Base-by-base conservation (phyloP, 768 basidiomycete genomes). In the Termitomyces sp. region DNA sequence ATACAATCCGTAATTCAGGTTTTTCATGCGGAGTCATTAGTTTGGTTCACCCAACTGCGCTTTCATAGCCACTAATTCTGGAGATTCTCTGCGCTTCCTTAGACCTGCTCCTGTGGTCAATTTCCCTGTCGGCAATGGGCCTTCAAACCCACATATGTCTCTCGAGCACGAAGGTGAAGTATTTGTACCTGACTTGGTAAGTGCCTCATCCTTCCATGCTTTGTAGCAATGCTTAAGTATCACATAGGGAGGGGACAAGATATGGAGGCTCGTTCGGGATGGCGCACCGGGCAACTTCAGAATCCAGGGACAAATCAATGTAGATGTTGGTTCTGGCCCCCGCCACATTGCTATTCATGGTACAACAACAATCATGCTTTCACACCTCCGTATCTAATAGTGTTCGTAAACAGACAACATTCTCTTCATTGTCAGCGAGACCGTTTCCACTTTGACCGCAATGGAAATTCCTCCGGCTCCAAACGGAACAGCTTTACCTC, bases 71-170 rank as follows among this genome's bases (percentile, higher is more conserved):
- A 75, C 75, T 5, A 59, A 70, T 54, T 78, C 81, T 18, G 59
- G 59, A 16, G 75, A 81, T 59, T 70, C 71, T 1, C 60, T 74
- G 20, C 68, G 64, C 44, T 77, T 77, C 60, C 55, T 67, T 48
- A 68, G 53, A 44, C 65, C 68, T n/a, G 73, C 75, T 12, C 67
- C 73, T 3, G 64, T 76, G 1, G 77, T 81, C 65, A 70, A 75
- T 1, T 85, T 86, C 68, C 79, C 83, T 16, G 71, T 74, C 0
- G 72, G 78, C 12, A 70, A 68, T 2, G 70, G 68, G 5, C 68
- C 68, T 24, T 84, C 86, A 1, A 80, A 87, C 66, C 87, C 88
- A 12, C 88, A 89, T 66, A 85, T 86, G 85, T 75, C 79, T 0
- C 68, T 85, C 31, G 77, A 86, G 69, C 73, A 82, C 63, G 73